Base-by-base conservation (phyloP, 768 basidiomycete species). In the Tulasnella sp. region DNA sequence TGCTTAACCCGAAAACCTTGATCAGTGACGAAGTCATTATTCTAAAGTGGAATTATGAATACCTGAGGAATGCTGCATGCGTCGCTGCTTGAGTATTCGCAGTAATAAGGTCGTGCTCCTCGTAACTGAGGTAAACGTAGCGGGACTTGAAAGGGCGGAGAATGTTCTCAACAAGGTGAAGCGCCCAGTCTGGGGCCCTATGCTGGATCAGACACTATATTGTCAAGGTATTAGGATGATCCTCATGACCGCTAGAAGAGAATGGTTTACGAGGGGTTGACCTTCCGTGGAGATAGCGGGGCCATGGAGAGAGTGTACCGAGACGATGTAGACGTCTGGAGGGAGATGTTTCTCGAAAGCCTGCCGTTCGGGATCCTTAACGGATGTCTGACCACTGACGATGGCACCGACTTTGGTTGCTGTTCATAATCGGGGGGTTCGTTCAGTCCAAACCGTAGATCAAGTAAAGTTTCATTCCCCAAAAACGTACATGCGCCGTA, bases 81-180 rank as follows among this genome's bases (percentile, higher is more conserved):
- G 92, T 97, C 13, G 96, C 95, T 0, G 95, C 96, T 71, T 99
- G 96, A 0, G 96, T 98, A 65, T 98, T 98, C 11, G 96, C 96
- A 0, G 96, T 99, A 50, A 98, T 88, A 43, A 82, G 77, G 67
- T 99, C 96, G 67, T 99, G 96, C 56, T 97, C 92, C 63, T 94
- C 88, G 71, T 96, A 98, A n/a, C 84, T 85, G 42, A 99, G 76
- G 69, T 97, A 84, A 41, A 99, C 95, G 65, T 83, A 90, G 56
- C 93, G 82, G 1, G 88, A 90, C 48, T 80, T 76, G 67, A 98
- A 82, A 17, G 85, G 85, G 3, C 77, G 75, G 52, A 99, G 79
- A 38, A 97, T 83, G 64, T 75, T 78, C 70, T 97, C 92, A 3
- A 98, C 93, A 24, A 94, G 69, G 1, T 68, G 70, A 1, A 95